phyloP scores from a whole-genome alignment of 495 filamentous ascomycete species.

The Podospora anserina region DNA sequence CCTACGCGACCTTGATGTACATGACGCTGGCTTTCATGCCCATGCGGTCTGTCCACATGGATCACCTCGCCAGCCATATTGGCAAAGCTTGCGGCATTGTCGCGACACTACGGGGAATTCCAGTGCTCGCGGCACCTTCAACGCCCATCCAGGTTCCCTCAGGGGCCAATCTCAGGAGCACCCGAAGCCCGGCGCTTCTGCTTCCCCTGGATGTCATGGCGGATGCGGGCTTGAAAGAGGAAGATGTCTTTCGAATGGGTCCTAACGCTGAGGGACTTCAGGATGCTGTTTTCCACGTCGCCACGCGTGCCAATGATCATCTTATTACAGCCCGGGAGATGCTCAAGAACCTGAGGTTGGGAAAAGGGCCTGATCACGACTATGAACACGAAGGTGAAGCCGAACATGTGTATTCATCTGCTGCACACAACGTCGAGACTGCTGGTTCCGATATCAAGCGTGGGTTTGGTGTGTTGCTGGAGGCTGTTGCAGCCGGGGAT shows the following conservation, averaged over 20 bases:
- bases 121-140: constrained; percentile 74
- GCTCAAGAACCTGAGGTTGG: constrained; percentile 71
- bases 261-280: constrained; percentile 70
- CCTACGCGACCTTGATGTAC: constrained; percentile 91
- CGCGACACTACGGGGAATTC: constrained; percentile 77
- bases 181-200: constrained; percentile 46
- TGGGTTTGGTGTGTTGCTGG: constrained; percentile 75
- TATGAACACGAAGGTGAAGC: constrained; percentile 82
- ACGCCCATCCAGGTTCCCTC: constrained; percentile 48
- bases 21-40: constrained; percentile 75
- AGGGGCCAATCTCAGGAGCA: constrained; percentile 36
- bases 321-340: constrained; percentile 90
- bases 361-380: constrained; percentile 71
- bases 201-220: constrained; percentile 91
- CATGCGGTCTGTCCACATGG: constrained; percentile 73
- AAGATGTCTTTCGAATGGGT: constrained; percentile 81
- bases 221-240: constrained; percentile 70
- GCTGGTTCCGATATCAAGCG: constrained; percentile 53
- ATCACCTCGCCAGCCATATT: constrained; percentile 90
- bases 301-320: constrained; percentile 91
- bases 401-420: constrained; percentile 61
- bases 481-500: constrained; percentile 68
- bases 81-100: constrained; percentile 90
- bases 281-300: constrained; percentile 88
- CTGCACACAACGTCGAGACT: constrained; percentile 30